phyloP scores from a whole-genome alignment of 1,139 yeast species.

The Magnusiomyces paraingens region DNA sequence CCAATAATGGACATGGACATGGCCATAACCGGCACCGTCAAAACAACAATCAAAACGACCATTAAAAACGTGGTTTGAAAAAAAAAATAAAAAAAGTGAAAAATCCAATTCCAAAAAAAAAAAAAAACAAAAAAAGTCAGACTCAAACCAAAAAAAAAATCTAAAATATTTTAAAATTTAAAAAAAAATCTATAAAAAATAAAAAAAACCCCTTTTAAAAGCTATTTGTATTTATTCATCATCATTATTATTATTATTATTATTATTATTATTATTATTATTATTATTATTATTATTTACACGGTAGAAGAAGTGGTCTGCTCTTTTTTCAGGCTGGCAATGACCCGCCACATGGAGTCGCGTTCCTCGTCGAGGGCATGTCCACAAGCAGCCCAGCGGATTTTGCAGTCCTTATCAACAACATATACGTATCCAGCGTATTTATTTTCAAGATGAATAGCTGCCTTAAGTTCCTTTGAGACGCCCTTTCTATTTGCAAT shows the following conservation, averaged over 20 bases:
- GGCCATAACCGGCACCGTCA: neutral
- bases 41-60: slow-evolving; percentile 4
- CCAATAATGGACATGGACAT: neutral
- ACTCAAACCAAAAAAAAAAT: neutral
- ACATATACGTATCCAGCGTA: slow-evolving; percentile 60
- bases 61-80: neutral
- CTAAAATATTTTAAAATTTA: neutral
- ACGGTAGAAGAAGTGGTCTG: neutral
- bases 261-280: neutral
- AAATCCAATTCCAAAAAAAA: too few species aligned
- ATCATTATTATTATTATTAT: neutral
- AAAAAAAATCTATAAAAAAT: neutral
- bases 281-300: neutral
- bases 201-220: neutral
- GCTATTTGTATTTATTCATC: neutral
- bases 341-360: slow-evolving; percentile 59
- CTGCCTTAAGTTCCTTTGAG: slow-evolving; percentile 51
- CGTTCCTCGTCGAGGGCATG: slow-evolving; percentile 59
- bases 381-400: slow-evolving; percentile 94
- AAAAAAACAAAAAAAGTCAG: neutral
- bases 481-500: slow-evolving; percentile 53
- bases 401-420: slow-evolving; percentile 63
- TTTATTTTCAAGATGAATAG: slow-evolving; percentile 61
- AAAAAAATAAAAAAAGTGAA: neutral
- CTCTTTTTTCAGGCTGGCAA: slow-evolving; percentile 30